Conservation (phyloP, 768 basidiomycete genomes). For the Auricularia auricula-judae region DNA sequence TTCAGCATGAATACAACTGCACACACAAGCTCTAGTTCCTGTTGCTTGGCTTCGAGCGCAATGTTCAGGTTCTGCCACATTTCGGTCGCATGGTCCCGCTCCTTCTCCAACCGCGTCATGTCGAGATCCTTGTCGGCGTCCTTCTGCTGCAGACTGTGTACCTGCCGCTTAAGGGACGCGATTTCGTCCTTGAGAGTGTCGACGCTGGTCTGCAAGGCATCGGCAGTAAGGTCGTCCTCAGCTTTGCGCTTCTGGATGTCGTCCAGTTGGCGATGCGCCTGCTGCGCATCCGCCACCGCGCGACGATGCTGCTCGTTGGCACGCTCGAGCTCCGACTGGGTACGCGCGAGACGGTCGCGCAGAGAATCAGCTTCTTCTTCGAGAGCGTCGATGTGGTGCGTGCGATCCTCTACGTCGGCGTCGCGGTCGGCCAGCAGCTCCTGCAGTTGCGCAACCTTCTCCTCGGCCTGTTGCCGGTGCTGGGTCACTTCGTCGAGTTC, state of each 20-base stretch:
- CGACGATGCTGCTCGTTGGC: conserved; percentile 37
- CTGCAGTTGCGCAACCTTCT: conserved; percentile 43
- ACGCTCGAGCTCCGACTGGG: conserved; percentile 45
- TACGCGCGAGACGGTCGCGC: conserved; percentile 41
- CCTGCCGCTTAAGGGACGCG: conserved; percentile 45
- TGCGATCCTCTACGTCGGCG: conserved; percentile 38
- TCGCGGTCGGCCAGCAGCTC: conserved; percentile 48
- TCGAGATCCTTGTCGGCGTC: conserved; percentile 80
- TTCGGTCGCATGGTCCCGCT: conserved; percentile 56
- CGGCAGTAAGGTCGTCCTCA: conserved; percentile 31
- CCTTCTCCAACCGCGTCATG: conserved; percentile 59
- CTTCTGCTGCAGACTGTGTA: conserved; percentile 65
- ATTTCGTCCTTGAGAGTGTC: conserved; percentile 43
- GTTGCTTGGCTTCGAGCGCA: conserved; percentile 87
- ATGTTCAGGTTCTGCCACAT: conserved; percentile 81
- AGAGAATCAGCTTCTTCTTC: conserved; percentile 44
- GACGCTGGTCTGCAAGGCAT: conserved; percentile 38
- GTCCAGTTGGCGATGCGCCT: conserved; percentile 21
- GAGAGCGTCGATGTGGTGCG: conserved; percentile 32
- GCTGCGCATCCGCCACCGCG: conserved; percentile 26
- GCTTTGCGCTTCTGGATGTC: conserved; percentile 44
- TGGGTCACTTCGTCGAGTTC: conserved; percentile 40
- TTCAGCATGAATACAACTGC: neutral
- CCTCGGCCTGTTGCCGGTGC: conserved; percentile 44
- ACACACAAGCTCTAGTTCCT: conserved; percentile 81